Evolutionary conservation across 140 eudicot genomes (phyloP).

Genomic region (Bidens hawaiensis): DNA sequence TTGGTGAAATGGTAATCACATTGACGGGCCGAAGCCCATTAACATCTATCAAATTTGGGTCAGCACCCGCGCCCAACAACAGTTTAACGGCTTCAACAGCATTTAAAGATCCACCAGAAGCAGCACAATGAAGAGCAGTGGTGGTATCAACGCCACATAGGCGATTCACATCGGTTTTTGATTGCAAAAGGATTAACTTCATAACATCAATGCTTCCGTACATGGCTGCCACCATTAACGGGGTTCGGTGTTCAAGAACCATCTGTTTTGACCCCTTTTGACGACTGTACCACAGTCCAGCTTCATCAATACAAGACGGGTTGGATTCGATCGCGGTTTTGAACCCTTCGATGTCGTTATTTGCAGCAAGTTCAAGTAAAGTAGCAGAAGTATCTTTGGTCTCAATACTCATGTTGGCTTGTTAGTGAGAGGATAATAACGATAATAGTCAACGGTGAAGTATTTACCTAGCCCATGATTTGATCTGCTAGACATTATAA

Average conservation of each 20-base stretch:
- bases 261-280: slow-evolving; percentile 69
- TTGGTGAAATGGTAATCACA: slow-evolving; percentile 50
- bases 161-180: slow-evolving; percentile 54
- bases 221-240: slow-evolving; percentile 80
- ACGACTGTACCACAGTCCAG: slow-evolving; percentile 76
- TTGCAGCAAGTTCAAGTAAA: slow-evolving; percentile 78
- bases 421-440: background rate
- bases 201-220: slow-evolving; percentile 70
- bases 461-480: slow-evolving; percentile 18
- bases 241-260: slow-evolving; percentile 71
- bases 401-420: slow-evolving; percentile 40
- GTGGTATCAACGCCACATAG: slow-evolving; percentile 54
- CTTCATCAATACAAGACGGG: slow-evolving; percentile 51
- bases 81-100: slow-evolving; percentile 41
- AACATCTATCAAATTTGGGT: slow-evolving; percentile 48
- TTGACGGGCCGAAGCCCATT: slow-evolving; percentile 60
- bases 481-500: slow-evolving; percentile 7
- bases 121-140: slow-evolving; percentile 84
- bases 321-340: slow-evolving; percentile 28
- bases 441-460: background rate
- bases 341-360: slow-evolving; percentile 59
- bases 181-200: slow-evolving; percentile 43
- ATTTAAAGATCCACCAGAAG: slow-evolving; percentile 62
- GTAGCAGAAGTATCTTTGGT: slow-evolving; percentile 54
- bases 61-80: slow-evolving; percentile 58